Conservation (phyloP, 148 eudicot genomes). For the Spergularia bocconei region DNA sequence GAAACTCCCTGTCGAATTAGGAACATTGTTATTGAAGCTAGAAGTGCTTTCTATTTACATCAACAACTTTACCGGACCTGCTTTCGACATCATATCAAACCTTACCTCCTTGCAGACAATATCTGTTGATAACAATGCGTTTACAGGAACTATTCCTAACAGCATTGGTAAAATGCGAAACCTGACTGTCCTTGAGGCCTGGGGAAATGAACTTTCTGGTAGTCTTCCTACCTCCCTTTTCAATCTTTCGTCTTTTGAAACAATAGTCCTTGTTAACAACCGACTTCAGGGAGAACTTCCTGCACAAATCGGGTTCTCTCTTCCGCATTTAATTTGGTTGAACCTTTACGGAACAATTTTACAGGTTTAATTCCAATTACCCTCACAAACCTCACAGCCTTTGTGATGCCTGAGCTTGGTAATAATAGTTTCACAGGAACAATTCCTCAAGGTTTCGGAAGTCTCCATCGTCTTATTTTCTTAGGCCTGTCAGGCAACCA, state of each 20-base stretch:
- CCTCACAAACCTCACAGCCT: slow-evolving; percentile 27
- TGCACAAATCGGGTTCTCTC: not conserved
- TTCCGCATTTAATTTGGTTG: slow-evolving; percentile 23
- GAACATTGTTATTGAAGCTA: slow-evolving; percentile 23
- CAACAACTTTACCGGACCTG: slow-evolving; percentile 34
- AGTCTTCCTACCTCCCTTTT: slow-evolving; percentile 28
- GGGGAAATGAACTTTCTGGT: slow-evolving; percentile 25
- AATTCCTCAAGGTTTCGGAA: slow-evolving; percentile 7
- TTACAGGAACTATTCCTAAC: slow-evolving; percentile 32
- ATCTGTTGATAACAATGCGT: slow-evolving; percentile 9
- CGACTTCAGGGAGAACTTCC: slow-evolving; percentile 28
- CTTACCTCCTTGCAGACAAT: slow-evolving; percentile 24
- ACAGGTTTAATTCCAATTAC: slow-evolving; percentile 33
- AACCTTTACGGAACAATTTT: slow-evolving; percentile 10
- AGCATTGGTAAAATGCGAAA: slow-evolving; percentile 20
- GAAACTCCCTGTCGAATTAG: slow-evolving; percentile 29
- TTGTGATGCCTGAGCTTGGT: not conserved
- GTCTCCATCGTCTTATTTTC: not conserved
- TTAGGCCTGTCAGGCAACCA: slow-evolving; percentile 2
- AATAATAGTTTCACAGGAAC: slow-evolving; percentile 19
- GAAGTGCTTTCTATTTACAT: slow-evolving; percentile 5
- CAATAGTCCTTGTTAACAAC: slow-evolving; percentile 12
- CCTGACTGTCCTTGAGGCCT: not conserved
- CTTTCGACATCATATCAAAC: slow-evolving; percentile 34
- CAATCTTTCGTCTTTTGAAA: slow-evolving; percentile 28